These are phyloP conservation scores for Lojkania enalia DNA, from an alignment of 2,329 filamentous ascomycete genomes.

Conservation along the genomic window DNA sequence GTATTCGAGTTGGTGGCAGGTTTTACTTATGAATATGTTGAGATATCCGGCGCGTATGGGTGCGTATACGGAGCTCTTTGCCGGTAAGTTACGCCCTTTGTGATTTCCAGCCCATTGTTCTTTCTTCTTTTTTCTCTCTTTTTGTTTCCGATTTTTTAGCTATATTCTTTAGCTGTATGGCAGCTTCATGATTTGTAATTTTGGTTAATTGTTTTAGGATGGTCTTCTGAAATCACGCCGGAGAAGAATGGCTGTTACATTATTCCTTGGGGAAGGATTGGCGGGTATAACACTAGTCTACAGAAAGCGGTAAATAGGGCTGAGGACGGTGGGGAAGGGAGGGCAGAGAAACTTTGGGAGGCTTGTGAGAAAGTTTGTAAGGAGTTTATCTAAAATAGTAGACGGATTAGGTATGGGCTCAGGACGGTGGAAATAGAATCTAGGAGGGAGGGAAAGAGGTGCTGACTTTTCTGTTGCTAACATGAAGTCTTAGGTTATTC, in stretches of 20 bases:
- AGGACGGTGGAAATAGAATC: too few species aligned
- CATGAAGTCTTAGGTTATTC: too few species aligned
- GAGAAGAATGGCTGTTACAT: conserved; percentile 36
- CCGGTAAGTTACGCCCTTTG: conserved; percentile 19
- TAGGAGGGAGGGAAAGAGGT: too few species aligned
- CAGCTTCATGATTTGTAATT: not conserved
- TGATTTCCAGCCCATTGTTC: too few species aligned
- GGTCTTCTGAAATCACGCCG: conserved; percentile 50
- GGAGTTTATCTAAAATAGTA: too few species aligned
- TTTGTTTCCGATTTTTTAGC: not conserved
- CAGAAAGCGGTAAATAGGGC: conserved; percentile 17
- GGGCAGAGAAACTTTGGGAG: conserved; percentile 44
- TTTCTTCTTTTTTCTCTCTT: not conserved
- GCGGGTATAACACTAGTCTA: conserved; percentile 30
- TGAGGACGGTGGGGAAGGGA: conserved; percentile 33
- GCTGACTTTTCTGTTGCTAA: too few species aligned
- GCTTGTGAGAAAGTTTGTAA: conserved; percentile 40
- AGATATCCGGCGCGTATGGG: conserved; percentile 41
- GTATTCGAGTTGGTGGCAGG: conserved; percentile 27
- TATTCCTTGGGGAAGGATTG: conserved; percentile 39
- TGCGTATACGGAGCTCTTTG: conserved; percentile 55
- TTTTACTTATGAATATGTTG: not conserved
- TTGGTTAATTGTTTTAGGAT: conserved; percentile 22
- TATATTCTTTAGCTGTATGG: not conserved
- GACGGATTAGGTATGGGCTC: too few species aligned